phyloP scores from a whole-genome alignment of 2,329 filamentous ascomycete genomes.

The Gyromitra esculenta region DNA sequence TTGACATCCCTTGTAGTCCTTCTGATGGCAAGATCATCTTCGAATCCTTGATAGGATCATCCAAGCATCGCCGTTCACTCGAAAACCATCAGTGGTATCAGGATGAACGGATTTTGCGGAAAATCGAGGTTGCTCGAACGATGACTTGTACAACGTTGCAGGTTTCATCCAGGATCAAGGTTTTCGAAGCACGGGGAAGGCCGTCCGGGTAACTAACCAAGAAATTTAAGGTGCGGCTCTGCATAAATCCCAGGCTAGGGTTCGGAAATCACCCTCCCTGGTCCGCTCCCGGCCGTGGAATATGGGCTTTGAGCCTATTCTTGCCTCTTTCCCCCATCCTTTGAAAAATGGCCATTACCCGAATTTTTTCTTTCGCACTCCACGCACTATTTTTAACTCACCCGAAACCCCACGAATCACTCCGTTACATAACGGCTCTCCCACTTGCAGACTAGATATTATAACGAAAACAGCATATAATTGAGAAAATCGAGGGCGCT shows the following conservation, averaged over 20 bases:
- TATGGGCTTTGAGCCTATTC: slow-evolving; percentile 44
- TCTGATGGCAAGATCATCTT: slow-evolving; percentile 44
- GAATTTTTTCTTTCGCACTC: slow-evolving; percentile 14
- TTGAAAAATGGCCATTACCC: slow-evolving; percentile 28
- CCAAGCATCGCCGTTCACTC: slow-evolving; percentile 47
- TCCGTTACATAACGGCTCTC: neutral
- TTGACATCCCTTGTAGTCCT: slow-evolving; percentile 34
- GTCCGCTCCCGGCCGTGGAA: slow-evolving; percentile 24
- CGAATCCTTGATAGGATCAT: slow-evolving; percentile 38
- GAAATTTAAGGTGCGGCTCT: slow-evolving; percentile 53
- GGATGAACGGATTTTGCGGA: slow-evolving; percentile 44
- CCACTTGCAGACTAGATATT: slow-evolving; percentile 4
- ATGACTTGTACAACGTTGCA: slow-evolving; percentile 54
- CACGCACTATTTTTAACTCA: neutral
- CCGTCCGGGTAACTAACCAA: slow-evolving; percentile 50
- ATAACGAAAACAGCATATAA: neutral
- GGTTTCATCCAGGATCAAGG: slow-evolving; percentile 53
- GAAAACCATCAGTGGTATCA: slow-evolving; percentile 41
- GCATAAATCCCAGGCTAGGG: slow-evolving; percentile 40
- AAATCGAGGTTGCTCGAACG: slow-evolving; percentile 52
- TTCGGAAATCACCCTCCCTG: slow-evolving; percentile 35
- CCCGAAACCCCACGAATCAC: slow-evolving; percentile 29
- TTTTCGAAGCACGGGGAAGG: slow-evolving; percentile 39
- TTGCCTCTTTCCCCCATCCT: slow-evolving; percentile 14
- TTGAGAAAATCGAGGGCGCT: neutral